These are phyloP conservation scores for Tricholoma furcatifolium DNA, from an alignment of 768 basidiomycete genomes.

Conservation along the genomic window DNA sequence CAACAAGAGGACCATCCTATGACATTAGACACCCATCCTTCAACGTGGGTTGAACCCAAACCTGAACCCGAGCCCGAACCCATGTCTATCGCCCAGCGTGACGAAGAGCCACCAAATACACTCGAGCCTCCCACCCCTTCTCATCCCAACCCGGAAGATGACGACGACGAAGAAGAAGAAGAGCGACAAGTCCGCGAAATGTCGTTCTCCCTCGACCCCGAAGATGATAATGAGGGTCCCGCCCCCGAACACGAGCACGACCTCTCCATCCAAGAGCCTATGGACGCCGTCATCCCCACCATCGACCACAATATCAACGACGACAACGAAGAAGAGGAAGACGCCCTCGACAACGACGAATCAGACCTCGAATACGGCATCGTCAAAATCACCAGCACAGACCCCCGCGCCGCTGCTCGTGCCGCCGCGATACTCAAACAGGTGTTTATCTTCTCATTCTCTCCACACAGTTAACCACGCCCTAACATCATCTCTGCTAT, in stretches of 20 bases:
- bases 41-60: too few species aligned
- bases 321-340: slow-evolving; percentile 20
- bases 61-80: neutral
- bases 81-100: neutral
- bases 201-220: slow-evolving; percentile 9
- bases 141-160: neutral
- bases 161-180: slow-evolving; percentile 5
- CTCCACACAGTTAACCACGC: neutral
- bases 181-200: slow-evolving; percentile 17
- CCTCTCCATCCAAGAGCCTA: neutral
- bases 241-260: neutral
- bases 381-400: slow-evolving; percentile 81
- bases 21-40: too few species aligned
- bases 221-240: slow-evolving; percentile 6
- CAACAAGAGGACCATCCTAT: neutral
- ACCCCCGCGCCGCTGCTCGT: slow-evolving; percentile 83
- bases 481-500: slow-evolving; percentile 1
- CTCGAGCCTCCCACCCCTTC: neutral
- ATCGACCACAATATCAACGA: neutral
- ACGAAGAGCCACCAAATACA: neutral
- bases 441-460: slow-evolving; percentile 36
- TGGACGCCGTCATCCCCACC: neutral
- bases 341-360: slow-evolving; percentile 33
- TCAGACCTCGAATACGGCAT: slow-evolving; percentile 51
- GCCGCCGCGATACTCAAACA: slow-evolving; percentile 93